Conservation (phyloP, 108 stramenopile species). For the Pseudonitzschia pungens region DNA sequence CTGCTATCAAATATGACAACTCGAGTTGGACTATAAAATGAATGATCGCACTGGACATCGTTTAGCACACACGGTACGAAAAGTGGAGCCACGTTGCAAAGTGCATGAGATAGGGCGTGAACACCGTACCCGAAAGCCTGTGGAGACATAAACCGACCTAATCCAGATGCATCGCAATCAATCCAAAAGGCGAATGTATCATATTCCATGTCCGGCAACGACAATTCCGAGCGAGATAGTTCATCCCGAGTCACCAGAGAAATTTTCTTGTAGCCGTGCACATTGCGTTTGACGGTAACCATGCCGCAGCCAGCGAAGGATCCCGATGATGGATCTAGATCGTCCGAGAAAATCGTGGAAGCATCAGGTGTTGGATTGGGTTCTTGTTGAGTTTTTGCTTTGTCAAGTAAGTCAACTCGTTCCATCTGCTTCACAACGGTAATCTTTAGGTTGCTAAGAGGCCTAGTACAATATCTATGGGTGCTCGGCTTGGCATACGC, state of each 20-base stretch:
- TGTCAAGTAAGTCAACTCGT: conserved; percentile 40
- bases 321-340: conserved; percentile 21
- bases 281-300: conserved; percentile 71
- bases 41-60: conserved; percentile 82
- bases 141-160: conserved; percentile 43
- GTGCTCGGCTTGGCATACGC: conserved; percentile 73
- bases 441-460: conserved; percentile 66
- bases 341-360: conserved; percentile 7
- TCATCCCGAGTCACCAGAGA: conserved; percentile 70
- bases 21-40: conserved; percentile 53
- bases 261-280: conserved; percentile 82
- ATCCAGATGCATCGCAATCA: conserved; percentile 70
- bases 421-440: conserved; percentile 80
- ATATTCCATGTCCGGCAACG: conserved; percentile 90
- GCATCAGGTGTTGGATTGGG: conserved; percentile 15
- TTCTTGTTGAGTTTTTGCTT: conserved; percentile 9
- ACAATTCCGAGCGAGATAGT: conserved; percentile 70
- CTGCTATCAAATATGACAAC: conserved; percentile 73
- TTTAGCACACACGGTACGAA: conserved; percentile 79
- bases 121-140: conserved; percentile 70
- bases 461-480: conserved; percentile 66
- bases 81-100: conserved; percentile 88
- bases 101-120: conserved; percentile 91
- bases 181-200: conserved; percentile 92
- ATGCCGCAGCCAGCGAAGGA: conserved; percentile 75